Conservation (phyloP, 75 land plant species). For the Selaginella moellendorffii region DNA sequence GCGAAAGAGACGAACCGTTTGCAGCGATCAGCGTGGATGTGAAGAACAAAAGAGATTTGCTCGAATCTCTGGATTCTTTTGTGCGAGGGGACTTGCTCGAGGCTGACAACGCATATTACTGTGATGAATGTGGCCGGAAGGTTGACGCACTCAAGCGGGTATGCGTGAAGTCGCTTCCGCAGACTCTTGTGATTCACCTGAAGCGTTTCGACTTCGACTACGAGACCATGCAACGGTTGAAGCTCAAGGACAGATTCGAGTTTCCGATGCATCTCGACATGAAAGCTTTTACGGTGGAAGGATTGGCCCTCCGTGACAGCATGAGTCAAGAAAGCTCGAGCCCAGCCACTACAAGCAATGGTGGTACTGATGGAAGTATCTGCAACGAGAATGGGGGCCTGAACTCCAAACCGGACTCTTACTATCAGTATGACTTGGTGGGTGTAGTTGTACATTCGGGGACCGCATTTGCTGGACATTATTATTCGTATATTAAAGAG, state of each 20-base stretch:
- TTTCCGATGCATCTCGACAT: slow-evolving; percentile 23
- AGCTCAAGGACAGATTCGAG: slow-evolving; percentile 22
- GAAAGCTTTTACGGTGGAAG: slow-evolving; percentile 24
- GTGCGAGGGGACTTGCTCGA: slow-evolving; percentile 25
- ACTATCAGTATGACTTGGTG: slow-evolving; percentile 26
- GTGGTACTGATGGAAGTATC: not conserved
- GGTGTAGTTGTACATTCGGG: slow-evolving; percentile 29
- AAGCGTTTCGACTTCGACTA: slow-evolving; percentile 28
- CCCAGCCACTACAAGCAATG: slow-evolving; percentile 1
- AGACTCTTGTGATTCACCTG: slow-evolving; percentile 20
- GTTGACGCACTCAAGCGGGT: slow-evolving; percentile 24
- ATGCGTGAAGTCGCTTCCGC: slow-evolving; percentile 21
- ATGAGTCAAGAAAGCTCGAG: not conserved
- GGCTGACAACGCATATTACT: slow-evolving; percentile 26
- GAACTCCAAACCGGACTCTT: slow-evolving; percentile 15
- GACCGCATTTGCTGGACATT: slow-evolving; percentile 29
- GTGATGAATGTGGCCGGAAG: slow-evolving; percentile 26
- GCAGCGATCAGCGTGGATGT: slow-evolving; percentile 28
- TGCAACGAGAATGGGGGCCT: not conserved
- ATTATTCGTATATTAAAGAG: slow-evolving; percentile 26
- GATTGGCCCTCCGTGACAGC: slow-evolving; percentile 14
- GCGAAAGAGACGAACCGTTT: slow-evolving; percentile 26
- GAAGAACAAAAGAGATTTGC: slow-evolving; percentile 23
- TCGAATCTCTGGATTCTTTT: slow-evolving; percentile 25
- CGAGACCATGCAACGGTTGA: slow-evolving; percentile 25